Evolutionary conservation across 2,329 filamentous ascomycete genomes (phyloP).

Genomic region (Verticillium dahliae): DNA sequence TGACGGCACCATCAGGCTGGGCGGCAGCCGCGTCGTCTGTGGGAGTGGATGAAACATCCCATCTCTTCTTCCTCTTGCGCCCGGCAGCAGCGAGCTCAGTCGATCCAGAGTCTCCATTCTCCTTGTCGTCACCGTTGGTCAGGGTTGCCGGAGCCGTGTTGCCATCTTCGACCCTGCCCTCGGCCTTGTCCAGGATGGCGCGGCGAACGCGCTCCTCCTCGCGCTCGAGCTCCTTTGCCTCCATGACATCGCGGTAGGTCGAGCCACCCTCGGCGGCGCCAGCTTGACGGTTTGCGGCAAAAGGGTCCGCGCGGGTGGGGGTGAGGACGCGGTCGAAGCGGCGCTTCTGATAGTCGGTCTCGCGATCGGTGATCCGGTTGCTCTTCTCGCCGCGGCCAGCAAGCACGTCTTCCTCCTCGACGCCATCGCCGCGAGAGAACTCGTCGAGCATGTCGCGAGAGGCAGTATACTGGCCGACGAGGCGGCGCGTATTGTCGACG

Average conservation of each 20-base stretch:
- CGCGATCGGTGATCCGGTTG: conserved; percentile 83
- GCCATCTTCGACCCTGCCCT: conserved; percentile 51
- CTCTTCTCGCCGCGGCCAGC: conserved; percentile 78
- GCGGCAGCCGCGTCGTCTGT: conserved; percentile 37
- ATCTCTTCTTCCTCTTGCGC: conserved; percentile 87
- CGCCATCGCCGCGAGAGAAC: conserved; percentile 76
- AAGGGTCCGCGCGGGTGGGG: conserved; percentile 79
- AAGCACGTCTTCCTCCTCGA: conserved; percentile 88
- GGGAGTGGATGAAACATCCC: conserved; percentile 69
- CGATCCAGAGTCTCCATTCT: conserved; percentile 64
- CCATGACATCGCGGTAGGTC: conserved; percentile 88
- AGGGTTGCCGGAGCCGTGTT: conserved; percentile 64
- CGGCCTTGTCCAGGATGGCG: conserved; percentile 68
- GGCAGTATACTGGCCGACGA: conserved; percentile 95
- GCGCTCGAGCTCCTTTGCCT: conserved; percentile 79
- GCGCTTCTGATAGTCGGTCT: conserved; percentile 96
- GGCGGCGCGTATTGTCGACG: conserved; percentile 63
- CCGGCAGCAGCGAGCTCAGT: conserved; percentile 56
- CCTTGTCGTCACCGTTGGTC: conserved; percentile 66
- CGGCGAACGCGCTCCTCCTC: conserved; percentile 84
- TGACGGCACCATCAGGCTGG: conserved; percentile 48
- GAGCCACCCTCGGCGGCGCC: conserved; percentile 64
- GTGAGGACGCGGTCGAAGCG: conserved; percentile 80
- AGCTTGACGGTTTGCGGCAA: conserved; percentile 62
- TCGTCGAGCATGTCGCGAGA: conserved; percentile 89